phyloP scores from a whole-genome alignment of 2,329 filamentous ascomycete genomes.

The Paecilomyces formosus region DNA sequence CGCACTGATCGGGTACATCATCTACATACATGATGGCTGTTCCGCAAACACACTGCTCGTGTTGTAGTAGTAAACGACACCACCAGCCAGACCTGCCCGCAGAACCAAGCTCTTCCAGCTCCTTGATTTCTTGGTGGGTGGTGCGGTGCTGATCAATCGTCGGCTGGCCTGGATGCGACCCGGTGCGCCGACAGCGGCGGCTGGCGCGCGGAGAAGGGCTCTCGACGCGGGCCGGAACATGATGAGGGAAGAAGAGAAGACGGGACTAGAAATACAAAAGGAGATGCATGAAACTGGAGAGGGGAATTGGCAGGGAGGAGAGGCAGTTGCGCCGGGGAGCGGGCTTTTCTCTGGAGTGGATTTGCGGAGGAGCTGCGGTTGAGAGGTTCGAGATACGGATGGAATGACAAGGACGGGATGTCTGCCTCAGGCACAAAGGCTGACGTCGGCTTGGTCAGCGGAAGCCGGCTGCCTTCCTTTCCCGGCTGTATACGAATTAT shows the following conservation, averaged over 20 bases:
- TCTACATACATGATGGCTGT: conserved; percentile 61
- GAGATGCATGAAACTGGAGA: conserved; percentile 1
- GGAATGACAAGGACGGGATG: background rate
- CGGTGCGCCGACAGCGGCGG: conserved; percentile 1
- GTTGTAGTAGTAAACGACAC: conserved; percentile 82
- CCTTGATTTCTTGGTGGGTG: background rate
- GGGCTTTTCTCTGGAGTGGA: background rate
- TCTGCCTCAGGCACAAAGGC: background rate
- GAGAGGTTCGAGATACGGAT: background rate
- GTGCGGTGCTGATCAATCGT: background rate
- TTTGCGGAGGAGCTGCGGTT: background rate
- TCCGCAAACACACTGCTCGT: conserved; percentile 83
- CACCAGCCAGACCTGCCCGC: background rate
- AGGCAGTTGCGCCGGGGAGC: background rate
- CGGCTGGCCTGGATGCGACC: background rate
- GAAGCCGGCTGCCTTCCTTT: background rate
- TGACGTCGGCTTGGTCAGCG: background rate
- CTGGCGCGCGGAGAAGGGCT: conserved; percentile 32
- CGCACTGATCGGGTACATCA: background rate
- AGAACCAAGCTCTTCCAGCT: background rate
- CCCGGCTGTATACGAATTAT: too few species aligned
- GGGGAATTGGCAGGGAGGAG: background rate
- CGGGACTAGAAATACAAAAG: background rate
- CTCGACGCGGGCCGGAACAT: conserved; percentile 50
- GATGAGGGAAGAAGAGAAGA: conserved; percentile 6